Conservation (phyloP, 2,329 filamentous ascomycete species). For the Trichoderma cornu-damae region DNA sequence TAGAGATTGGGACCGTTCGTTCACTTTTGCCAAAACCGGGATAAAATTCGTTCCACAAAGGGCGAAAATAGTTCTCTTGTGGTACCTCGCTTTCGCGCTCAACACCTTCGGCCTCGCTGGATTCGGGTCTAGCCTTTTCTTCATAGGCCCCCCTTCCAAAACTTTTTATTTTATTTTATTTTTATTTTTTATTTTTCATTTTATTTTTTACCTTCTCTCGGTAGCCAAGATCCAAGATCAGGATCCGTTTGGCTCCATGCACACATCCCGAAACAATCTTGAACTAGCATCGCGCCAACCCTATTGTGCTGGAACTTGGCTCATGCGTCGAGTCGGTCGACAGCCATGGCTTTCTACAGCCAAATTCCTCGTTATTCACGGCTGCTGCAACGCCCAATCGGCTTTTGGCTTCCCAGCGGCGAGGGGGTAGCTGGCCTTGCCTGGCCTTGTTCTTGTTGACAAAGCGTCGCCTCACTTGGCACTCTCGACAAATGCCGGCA, state of each 20-base stretch:
- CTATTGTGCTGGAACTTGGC: neutral
- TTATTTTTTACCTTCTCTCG: no score
- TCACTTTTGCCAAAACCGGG: conserved; percentile 9
- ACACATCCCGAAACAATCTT: neutral
- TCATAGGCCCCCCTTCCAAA: no score
- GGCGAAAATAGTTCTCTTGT: conserved; percentile 5
- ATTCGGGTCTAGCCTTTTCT: neutral
- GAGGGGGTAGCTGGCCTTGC: no score
- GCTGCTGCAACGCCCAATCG: neutral
- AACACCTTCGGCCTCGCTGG: neutral
- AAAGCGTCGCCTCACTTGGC: neutral
- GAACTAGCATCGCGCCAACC: neutral
- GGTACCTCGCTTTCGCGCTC: conserved; percentile 15
- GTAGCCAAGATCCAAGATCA: conserved; percentile 3
- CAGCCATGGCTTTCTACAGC: neutral
- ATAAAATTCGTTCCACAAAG: conserved; percentile 10
- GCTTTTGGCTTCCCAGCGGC: neutral
- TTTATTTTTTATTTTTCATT: no score
- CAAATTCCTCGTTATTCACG: neutral
- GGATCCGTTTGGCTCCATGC: neutral
- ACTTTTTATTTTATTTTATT: no score
- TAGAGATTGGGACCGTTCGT: neutral
- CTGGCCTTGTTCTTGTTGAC: no score
- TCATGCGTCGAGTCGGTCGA: neutral
- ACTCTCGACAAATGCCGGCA: neutral